Percentiles rank a stretch among this genome's conserved stretches.
Evolutionary conservation across 208 protist species (phyloP).

Genomic region (Borovskyia barvae): DNA sequence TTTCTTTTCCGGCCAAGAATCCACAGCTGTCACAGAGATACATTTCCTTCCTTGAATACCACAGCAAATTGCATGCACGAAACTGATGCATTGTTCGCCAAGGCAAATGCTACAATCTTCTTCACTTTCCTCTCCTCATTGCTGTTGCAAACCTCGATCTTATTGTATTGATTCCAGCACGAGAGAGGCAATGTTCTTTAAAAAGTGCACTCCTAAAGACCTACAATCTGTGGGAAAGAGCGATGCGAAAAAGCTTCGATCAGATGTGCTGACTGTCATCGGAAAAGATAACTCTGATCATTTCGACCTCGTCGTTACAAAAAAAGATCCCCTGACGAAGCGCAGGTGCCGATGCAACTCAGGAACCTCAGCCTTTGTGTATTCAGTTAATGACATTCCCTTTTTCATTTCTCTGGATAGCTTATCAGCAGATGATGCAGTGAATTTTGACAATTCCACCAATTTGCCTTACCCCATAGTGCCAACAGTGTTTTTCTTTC

Average conservation of each 20-base stretch:
- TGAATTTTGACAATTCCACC: slow-evolving; percentile 10
- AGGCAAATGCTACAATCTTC: too few species aligned
- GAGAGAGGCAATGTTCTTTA: slow-evolving; percentile 54
- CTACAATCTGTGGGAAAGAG: slow-evolving; percentile 40
- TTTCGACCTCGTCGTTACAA: slow-evolving; percentile 52
- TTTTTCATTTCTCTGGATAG: slow-evolving; percentile 46
- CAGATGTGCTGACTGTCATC: slow-evolving; percentile 26
- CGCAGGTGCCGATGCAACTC: slow-evolving; percentile 40
- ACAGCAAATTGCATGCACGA: too few species aligned
- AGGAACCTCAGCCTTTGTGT: slow-evolving; percentile 37
- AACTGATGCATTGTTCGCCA: too few species aligned
- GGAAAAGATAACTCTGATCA: slow-evolving; percentile 35
- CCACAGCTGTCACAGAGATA: too few species aligned
- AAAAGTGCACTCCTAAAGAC: slow-evolving; percentile 56
- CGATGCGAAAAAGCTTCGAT: slow-evolving; percentile 50
- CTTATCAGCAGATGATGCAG: slow-evolving; percentile 31
- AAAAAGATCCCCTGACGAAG: slow-evolving; percentile 41
- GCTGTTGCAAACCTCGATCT: neutral
- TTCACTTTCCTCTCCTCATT: neutral
- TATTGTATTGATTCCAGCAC: neutral
- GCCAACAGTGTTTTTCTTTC: slow-evolving; percentile 71
- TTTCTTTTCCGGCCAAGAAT: too few species aligned
- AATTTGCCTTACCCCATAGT: slow-evolving; percentile 10
- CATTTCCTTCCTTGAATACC: too few species aligned
- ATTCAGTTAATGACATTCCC: slow-evolving; percentile 52